A percentile compares a stretch with the other conserved stretches of the same genome.
Conservation (phyloP, 768 basidiomycete genomes). For the Hericium coralloides region DNA sequence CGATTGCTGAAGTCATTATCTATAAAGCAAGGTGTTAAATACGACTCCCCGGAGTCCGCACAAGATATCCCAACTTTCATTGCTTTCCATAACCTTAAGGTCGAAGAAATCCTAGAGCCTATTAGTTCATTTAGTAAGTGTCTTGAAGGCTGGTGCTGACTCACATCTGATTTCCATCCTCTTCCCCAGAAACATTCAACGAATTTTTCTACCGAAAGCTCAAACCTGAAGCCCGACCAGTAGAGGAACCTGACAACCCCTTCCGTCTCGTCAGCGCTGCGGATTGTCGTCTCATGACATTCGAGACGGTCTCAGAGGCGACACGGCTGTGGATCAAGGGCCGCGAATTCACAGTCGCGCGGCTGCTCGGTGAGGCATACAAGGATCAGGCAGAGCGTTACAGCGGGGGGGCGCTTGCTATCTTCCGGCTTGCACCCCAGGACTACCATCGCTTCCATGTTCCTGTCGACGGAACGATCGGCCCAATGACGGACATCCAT, state of each 20-base stretch:
- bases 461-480: constrained; percentile 79
- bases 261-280: constrained; percentile 80
- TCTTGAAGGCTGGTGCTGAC: neutral
- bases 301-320: constrained; percentile 78
- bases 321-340: constrained; percentile 96
- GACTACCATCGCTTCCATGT: constrained; percentile 95
- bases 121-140: constrained; percentile 69
- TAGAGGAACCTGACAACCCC: constrained; percentile 65
- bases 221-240: constrained; percentile 70
- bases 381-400: constrained; percentile 62
- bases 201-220: constrained; percentile 86
- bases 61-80: constrained; percentile 83
- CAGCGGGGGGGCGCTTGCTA: constrained; percentile 73
- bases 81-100: constrained; percentile 79
- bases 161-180: neutral
- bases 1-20: constrained; percentile 83
- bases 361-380: constrained; percentile 75
- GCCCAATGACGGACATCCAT: constrained; percentile 70
- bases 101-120: constrained; percentile 78
- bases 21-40: constrained; percentile 91
- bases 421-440: constrained; percentile 88
- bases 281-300: constrained; percentile 94
- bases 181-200: constrained; percentile 73
- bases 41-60: constrained; percentile 78
- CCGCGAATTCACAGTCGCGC: constrained; percentile 77